phyloP scores from a whole-genome alignment of 176 grass and related monocot genomes.

The Aegilops tauschii region DNA sequence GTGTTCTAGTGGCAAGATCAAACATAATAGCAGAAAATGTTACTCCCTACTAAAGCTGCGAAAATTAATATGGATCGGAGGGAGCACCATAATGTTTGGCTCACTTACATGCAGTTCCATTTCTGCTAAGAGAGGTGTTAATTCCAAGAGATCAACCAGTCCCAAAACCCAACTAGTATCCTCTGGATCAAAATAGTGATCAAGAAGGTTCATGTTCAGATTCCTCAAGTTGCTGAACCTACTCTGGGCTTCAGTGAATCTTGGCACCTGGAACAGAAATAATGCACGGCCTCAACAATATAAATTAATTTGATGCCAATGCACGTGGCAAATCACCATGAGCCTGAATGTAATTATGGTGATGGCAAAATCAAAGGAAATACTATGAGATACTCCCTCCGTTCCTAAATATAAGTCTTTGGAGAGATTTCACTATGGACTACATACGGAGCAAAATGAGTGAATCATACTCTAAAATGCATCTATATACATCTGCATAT shows the following conservation, averaged over 20 bases:
- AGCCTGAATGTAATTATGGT: no score
- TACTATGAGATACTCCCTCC: no score
- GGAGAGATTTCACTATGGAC: no score
- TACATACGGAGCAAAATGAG: no score
- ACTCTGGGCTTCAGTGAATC: background rate
- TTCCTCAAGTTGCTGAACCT: background rate
- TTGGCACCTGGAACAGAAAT: background rate
- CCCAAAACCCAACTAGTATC: background rate
- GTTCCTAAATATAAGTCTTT: no score
- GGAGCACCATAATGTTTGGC: background rate
- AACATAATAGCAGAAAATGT: background rate
- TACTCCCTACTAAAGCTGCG: no score
- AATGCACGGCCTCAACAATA: background rate
- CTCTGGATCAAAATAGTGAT: background rate
- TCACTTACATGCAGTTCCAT: background rate
- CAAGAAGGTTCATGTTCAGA: background rate
- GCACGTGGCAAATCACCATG: no score
- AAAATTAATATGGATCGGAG: no score
- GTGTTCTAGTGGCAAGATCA: background rate
- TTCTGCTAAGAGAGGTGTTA: background rate
- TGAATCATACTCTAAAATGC: no score
- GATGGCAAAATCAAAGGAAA: background rate
- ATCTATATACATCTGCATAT: no score
- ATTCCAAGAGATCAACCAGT: background rate
- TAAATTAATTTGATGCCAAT: background rate